Conservation (phyloP, 768 basidiomycete species). For the Kwoniella sp. region DNA sequence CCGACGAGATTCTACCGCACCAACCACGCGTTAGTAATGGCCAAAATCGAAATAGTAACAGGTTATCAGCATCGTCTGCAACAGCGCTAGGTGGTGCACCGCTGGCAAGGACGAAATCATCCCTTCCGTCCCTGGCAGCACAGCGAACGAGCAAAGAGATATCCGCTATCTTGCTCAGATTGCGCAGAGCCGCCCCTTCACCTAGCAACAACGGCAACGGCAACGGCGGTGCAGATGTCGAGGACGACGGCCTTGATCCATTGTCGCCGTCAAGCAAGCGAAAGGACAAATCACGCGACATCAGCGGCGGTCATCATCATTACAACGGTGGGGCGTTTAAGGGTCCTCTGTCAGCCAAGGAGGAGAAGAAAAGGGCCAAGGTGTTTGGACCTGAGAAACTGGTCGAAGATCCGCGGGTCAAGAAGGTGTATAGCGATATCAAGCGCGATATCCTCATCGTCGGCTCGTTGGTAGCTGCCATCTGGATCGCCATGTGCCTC, state of each 20-base stretch:
- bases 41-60: not conserved
- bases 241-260: conserved; percentile 9
- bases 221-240: not conserved
- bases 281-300: not conserved
- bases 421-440: conserved; percentile 30
- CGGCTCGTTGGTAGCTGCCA: conserved; percentile 21
- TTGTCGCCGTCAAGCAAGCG: not conserved
- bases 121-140: conserved; percentile 7
- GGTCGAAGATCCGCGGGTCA: conserved; percentile 46
- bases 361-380: conserved; percentile 15
- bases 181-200: not conserved
- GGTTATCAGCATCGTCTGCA: not conserved
- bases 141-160: conserved; percentile 21
- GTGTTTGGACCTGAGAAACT: conserved; percentile 48
- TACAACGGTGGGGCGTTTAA: not conserved
- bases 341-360: not conserved
- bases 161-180: conserved; percentile 4
- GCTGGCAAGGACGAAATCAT: conserved; percentile 11
- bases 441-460: conserved; percentile 47
- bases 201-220: not conserved
- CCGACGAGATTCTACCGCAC: not conserved
- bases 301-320: not conserved
- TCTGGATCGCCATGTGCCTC: conserved; percentile 43
- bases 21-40: not conserved
- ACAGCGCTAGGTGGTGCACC: conserved; percentile 1